phyloP scores from a whole-genome alignment of 345 rosid species.

The Nasturtium officinale region DNA sequence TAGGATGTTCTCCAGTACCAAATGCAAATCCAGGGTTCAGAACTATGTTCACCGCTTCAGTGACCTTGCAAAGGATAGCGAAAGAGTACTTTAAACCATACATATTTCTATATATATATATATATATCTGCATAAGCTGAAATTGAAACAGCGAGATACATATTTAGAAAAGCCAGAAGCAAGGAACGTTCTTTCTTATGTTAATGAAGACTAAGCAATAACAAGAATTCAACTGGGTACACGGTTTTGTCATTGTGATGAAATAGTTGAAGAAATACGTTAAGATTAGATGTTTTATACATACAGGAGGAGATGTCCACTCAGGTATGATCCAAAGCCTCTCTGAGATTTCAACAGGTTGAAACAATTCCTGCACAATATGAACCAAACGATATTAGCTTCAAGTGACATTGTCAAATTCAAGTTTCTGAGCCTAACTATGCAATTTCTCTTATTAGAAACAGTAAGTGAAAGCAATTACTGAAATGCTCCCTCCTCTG shows the following conservation, averaged over 20 bases:
- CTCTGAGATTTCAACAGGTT: slow-evolving; percentile 63
- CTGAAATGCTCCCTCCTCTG: background rate
- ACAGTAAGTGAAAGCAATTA: background rate
- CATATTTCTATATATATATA: background rate
- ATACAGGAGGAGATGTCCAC: slow-evolving; percentile 82
- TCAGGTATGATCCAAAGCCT: slow-evolving; percentile 90
- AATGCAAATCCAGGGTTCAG: slow-evolving; percentile 87
- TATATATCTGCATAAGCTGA: background rate
- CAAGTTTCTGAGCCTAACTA: background rate
- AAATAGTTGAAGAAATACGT: too few species aligned
- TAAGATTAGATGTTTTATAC: slow-evolving; percentile 42
- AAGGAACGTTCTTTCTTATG: too few species aligned
- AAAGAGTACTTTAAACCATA: background rate
- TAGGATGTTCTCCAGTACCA: slow-evolving; percentile 92
- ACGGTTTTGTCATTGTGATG: too few species aligned
- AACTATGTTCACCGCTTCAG: slow-evolving; percentile 68
- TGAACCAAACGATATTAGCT: slow-evolving; percentile 12
- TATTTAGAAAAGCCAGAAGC: background rate
- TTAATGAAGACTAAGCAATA: too few species aligned
- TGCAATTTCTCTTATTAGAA: background rate
- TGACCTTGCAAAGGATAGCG: slow-evolving; percentile 47
- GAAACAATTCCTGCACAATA: slow-evolving; percentile 69
- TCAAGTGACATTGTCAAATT: slow-evolving; percentile 17
- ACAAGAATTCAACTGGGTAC: too few species aligned
- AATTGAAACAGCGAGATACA: background rate